Evolutionary conservation across 176 grass and related monocot species (phyloP), one percentile per base, ranked within the genome.

Genomic region (Carex myosuroides): DNA sequence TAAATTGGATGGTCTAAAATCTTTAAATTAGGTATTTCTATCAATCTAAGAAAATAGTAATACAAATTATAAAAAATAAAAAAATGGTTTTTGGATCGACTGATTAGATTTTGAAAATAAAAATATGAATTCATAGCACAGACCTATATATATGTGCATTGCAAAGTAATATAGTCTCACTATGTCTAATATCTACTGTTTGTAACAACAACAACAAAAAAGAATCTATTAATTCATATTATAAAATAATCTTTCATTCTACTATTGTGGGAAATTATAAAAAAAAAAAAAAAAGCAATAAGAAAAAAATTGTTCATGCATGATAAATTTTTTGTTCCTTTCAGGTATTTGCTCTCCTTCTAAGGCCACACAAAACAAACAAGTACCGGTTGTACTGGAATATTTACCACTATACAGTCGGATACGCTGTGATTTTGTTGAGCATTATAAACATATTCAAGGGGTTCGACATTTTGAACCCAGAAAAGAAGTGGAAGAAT

Each of bases 371-470:
- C 90, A 92, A 92, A 84, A 88, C 91, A 84, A 89, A 99, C 93
- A 99, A 94, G 90, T 91, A 91, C 88, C 88, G 97, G 59, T 3
- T 89, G 3, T 99, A 96, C 88, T 99, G 97, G 97, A 99, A 99
- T 81, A 80, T 87, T 16, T 96, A 99, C 88, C 97, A 99, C 84
- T 83, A 88, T 75, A 54, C 85, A 30, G 84, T 99, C 10, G 97
- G 97, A 26, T 99, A 99, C 89, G 24, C 81, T 13, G 91, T 92
- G 8, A 92, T 99, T 78, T 0, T 90, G 44, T 68, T 96, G 62
- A 80, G 78, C 81, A 81, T 85, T 58, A 4, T 92, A 65, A 99
- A 99, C 88, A 92, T 96, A 71, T 99, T 99, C 85, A 92, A 99
- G 81, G 97, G 97, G 0, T 87, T 99, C 76, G 13, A 92, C 79